Evolutionary conservation across 495 filamentous ascomycete species (phyloP), one percentile per base, ranked within the genome.

Genomic region (Thermothielavioides terrestris): DNA sequence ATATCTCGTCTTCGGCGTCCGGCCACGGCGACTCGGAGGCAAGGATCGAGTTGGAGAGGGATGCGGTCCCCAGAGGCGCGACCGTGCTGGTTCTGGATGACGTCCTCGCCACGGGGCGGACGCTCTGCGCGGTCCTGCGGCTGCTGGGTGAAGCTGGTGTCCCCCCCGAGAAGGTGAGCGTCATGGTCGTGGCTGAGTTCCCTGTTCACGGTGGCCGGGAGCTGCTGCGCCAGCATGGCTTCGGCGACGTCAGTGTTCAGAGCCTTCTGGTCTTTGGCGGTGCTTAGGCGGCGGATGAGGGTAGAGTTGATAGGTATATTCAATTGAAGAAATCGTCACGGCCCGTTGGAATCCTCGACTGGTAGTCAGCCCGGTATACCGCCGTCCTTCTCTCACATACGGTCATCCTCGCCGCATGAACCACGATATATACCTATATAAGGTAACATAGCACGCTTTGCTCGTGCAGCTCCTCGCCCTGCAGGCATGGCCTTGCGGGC

Each of bases 101-200:
- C 67, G 79, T 82, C 46, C 74, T 84, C 54, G 71, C 79, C 30
- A 78, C 77, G 25, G 80, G 79, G 43, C 52, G 69, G 55, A 84
- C 80, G 43, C 74, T 83, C 57, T 79, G 71, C 62, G 77, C 75
- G 35, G 69, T 81, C 30, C 55, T 85, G 51, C 58, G 72, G 56
- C 63, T 83, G 23, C 62, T 85, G 46, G 38, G 50, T 10, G 49
- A 77, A 58, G 69, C 65, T 62, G 69, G 72, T 21, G 56, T 81
- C 35, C 22, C 39, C 28, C 31, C 57, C 9, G 66, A 77, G 43
- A 39, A 73, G 61, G 42, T 82, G 32, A 72, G 56, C 47, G 56
- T 80, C 36, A 70, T 85, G 68, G 73, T 75, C 7, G 75, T 83
- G 46, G 79, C 76, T 22, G 80, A 85, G 66, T 81, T 85, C 52